phyloP scores from a whole-genome alignment of 1,284 basidiomycete genomes.

The Pascua sp. region DNA sequence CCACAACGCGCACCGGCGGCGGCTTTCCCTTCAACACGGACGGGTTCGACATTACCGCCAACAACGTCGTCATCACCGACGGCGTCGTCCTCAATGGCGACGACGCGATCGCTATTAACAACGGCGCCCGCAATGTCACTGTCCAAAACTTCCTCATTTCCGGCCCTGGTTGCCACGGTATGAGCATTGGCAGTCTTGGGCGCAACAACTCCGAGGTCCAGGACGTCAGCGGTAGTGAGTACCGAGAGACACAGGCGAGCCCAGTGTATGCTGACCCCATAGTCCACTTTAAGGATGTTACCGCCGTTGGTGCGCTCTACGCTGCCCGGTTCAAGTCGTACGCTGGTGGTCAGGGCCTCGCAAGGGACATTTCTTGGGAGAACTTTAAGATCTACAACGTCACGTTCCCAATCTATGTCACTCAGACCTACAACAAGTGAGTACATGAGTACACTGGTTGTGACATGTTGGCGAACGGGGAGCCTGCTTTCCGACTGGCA shows the following conservation, averaged over 20 bases:
- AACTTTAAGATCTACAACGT: slow-evolving; percentile 50
- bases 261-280: too few relatives aligned
- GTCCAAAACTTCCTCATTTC: slow-evolving; percentile 53
- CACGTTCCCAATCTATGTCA: slow-evolving; percentile 53
- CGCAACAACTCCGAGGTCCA: slow-evolving; percentile 45
- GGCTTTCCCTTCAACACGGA: slow-evolving; percentile 57
- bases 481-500: too few relatives aligned
- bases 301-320: slow-evolving; percentile 50
- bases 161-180: slow-evolving; percentile 55
- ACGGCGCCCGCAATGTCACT: slow-evolving; percentile 52
- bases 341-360: slow-evolving; percentile 54
- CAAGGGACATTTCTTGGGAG: slow-evolving; percentile 52
- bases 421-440: slow-evolving; percentile 50
- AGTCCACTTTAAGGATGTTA: slow-evolving; percentile 24
- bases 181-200: slow-evolving; percentile 55
- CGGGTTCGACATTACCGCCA: slow-evolving; percentile 51
- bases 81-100: slow-evolving; percentile 50
- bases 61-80: slow-evolving; percentile 14
- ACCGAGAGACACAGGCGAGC: too few relatives aligned
- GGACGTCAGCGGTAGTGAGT: slow-evolving; percentile 11
- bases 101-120: slow-evolving; percentile 55
- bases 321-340: slow-evolving; percentile 53
- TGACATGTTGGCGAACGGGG: too few relatives aligned
- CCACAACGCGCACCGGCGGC: slow-evolving; percentile 46
- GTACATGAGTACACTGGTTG: too few relatives aligned